Conservation (phyloP, 441 rosid species). For the Populus hybrid region DNA sequence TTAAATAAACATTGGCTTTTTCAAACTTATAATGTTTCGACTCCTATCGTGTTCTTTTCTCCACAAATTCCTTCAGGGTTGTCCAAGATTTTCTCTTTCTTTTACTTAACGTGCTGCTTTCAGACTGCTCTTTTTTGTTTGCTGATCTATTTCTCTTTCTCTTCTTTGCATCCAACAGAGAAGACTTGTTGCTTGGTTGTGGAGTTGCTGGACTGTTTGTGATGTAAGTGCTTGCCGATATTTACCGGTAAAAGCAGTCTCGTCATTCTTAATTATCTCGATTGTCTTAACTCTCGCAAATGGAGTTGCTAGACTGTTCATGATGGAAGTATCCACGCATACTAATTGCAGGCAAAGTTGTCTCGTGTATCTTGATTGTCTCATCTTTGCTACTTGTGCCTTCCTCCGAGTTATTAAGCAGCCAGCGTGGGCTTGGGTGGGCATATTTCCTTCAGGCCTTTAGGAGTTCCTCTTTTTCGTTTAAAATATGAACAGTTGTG, state of each 20-base stretch:
- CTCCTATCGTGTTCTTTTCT: slow-evolving; percentile 24
- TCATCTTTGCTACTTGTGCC: slow-evolving; percentile 20
- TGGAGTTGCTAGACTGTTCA: slow-evolving; percentile 22
- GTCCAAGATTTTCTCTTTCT: slow-evolving; percentile 60
- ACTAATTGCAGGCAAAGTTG: slow-evolving; percentile 18
- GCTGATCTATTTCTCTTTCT: slow-evolving; percentile 38
- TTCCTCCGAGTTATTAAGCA: slow-evolving; percentile 18
- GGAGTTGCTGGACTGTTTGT: slow-evolving; percentile 31
- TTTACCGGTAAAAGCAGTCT: slow-evolving; percentile 15
- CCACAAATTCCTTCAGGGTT: slow-evolving; percentile 54
- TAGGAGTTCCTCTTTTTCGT: slow-evolving; percentile 59
- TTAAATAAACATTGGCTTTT: slow-evolving; percentile 41
- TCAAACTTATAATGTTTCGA: slow-evolving; percentile 20
- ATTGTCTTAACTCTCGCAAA: slow-evolving; percentile 1
- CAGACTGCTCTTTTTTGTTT: slow-evolving; percentile 32
- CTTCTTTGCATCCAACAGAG: slow-evolving; percentile 35
- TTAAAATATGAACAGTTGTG: slow-evolving; percentile 57
- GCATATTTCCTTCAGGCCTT: slow-evolving; percentile 60
- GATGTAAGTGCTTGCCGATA: slow-evolving; percentile 13
- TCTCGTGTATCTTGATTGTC: slow-evolving; percentile 3
- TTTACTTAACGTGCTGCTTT: slow-evolving; percentile 31
- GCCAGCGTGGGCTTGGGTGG: slow-evolving; percentile 43
- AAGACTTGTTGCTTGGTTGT: slow-evolving; percentile 14
- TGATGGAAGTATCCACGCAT: slow-evolving; percentile 15
- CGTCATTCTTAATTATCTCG: slow-evolving; percentile 11